Evolutionary conservation across 1,139 yeast species (phyloP).

Genomic region (Debaryomycetaceae sp.): DNA sequence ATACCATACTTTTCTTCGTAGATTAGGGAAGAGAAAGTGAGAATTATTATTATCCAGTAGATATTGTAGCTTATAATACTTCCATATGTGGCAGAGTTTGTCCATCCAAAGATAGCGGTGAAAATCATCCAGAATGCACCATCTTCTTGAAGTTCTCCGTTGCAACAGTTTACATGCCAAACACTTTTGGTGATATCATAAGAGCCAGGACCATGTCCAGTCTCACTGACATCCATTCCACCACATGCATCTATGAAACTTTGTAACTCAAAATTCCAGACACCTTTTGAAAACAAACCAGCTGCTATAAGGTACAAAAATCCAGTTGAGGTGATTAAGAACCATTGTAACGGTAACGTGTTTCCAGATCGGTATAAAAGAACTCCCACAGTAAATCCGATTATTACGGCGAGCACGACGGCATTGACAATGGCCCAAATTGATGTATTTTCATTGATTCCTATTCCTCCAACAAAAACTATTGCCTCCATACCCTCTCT

Average conservation of each 20-base stretch:
- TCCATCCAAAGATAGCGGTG: slow-evolving; percentile 48
- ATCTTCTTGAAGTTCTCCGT: slow-evolving; percentile 43
- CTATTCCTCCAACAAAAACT: slow-evolving; percentile 47
- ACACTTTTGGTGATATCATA: slow-evolving; percentile 39
- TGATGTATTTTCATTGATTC: slow-evolving; percentile 40
- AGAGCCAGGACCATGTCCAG: slow-evolving; percentile 49
- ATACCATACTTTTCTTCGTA: slow-evolving; percentile 31
- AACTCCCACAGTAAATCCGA: slow-evolving; percentile 34
- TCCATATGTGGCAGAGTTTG: slow-evolving; percentile 48
- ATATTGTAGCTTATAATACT: slow-evolving; percentile 36
- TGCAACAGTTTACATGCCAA: slow-evolving; percentile 50
- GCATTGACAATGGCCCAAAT: slow-evolving; percentile 32
- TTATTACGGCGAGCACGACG: slow-evolving; percentile 23
- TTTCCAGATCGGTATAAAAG: slow-evolving; percentile 42
- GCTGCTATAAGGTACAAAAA: slow-evolving; percentile 45
- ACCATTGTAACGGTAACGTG: slow-evolving; percentile 39
- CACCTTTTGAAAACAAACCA: slow-evolving; percentile 44
- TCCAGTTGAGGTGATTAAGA: slow-evolving; percentile 38
- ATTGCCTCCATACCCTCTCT: slow-evolving; percentile 51
- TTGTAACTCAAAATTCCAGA: slow-evolving; percentile 46
- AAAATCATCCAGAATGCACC: slow-evolving; percentile 45
- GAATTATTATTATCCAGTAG: slow-evolving; percentile 35
- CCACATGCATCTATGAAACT: slow-evolving; percentile 38
- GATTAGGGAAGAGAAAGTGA: slow-evolving; percentile 22
- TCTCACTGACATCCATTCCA: slow-evolving; percentile 46